phyloP scores from a whole-genome alignment of 192 early-diverging fungal genomes.

The Coemansia sp. region DNA sequence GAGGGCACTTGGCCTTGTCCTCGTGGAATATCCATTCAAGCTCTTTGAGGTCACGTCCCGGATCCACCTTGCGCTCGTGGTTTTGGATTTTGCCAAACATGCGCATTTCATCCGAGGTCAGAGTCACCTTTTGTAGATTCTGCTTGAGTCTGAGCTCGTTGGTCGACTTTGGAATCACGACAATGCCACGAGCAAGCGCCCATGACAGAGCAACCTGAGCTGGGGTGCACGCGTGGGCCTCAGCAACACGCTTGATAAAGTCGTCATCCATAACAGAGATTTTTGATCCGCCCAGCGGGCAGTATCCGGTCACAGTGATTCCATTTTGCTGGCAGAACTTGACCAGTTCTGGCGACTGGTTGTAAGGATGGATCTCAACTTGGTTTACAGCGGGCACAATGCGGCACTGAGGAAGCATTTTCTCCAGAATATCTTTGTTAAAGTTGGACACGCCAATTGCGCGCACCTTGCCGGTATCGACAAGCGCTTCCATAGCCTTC shows the following conservation, averaged over 20 bases:
- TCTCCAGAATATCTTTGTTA: slow-evolving; percentile 60
- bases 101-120: slow-evolving; percentile 39
- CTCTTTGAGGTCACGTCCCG: slow-evolving; percentile 18
- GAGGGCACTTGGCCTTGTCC: slow-evolving; percentile 37
- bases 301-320: slow-evolving; percentile 81
- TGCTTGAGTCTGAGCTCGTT: slow-evolving; percentile 63
- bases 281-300: slow-evolving; percentile 67
- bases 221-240: slow-evolving; percentile 60
- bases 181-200: slow-evolving; percentile 69
- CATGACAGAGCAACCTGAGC: slow-evolving; percentile 80
- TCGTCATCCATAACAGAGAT: slow-evolving; percentile 47
- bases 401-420: slow-evolving; percentile 63
- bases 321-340: slow-evolving; percentile 68
- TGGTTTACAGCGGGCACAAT: slow-evolving; percentile 85
- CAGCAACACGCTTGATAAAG: slow-evolving; percentile 66
- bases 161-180: slow-evolving; percentile 80
- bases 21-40: slow-evolving; percentile 52
- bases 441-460: slow-evolving; percentile 89
- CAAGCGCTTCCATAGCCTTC: slow-evolving; percentile 77
- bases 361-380: slow-evolving; percentile 79
- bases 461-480: slow-evolving; percentile 68
- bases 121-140: slow-evolving; percentile 35
- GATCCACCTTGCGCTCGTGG: slow-evolving; percentile 46
- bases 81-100: slow-evolving; percentile 27
- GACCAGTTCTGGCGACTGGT: slow-evolving; percentile 64